Base-by-base conservation (phyloP, 2,329 filamentous ascomycete species). In the Magnaporthales sp. region DNA sequence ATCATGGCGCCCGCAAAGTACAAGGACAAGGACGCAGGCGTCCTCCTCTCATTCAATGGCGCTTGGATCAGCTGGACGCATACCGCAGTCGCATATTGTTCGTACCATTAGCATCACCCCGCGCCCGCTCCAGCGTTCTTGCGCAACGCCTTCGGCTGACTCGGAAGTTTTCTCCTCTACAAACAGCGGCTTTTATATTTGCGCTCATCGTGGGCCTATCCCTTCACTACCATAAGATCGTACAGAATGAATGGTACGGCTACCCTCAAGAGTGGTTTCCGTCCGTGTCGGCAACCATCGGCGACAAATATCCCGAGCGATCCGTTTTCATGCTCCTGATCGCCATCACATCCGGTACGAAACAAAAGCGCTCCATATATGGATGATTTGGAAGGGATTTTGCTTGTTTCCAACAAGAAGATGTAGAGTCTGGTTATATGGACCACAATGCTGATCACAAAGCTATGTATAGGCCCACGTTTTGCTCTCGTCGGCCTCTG, bases 241-340 rank as follows among this genome's bases (percentile, higher is more conserved):
- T 99, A 67, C 84, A 97, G 79, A 99, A 99, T 79, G 93, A 99
- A 79, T 91, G 93, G 80, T 96, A 93, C 78, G 92, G 92, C 72
- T 97, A 96, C 75, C 93, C 93, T 1, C 83, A 96, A 71, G 93
- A 97, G 82, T 97, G 93, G 93, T 97, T 97, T 74, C 93, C 93
- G 67, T 97, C 93, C 60, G 93, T 97, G 26, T 97, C 94, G 31
- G 90, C 95, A 56, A 98, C 95, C 46, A 99, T 99, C 79, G 95
- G 95, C 76, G 95, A 99, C 78, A 89, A 93, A 71, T 98, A 97
- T 74, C 95, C 95, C 66, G 95, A 99, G 79, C 90, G 95, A 68
- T 96, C 95, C 19, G 90, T 98, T 73, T 99, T 99, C 78, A 94
- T 96, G 86, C 78, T 99, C 71, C 97, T 98, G 76, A 99, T 99